Evolutionary conservation across 441 rosid genomes (phyloP), one percentile per base, ranked within the genome.

Genomic region (Croton laevigatus): DNA sequence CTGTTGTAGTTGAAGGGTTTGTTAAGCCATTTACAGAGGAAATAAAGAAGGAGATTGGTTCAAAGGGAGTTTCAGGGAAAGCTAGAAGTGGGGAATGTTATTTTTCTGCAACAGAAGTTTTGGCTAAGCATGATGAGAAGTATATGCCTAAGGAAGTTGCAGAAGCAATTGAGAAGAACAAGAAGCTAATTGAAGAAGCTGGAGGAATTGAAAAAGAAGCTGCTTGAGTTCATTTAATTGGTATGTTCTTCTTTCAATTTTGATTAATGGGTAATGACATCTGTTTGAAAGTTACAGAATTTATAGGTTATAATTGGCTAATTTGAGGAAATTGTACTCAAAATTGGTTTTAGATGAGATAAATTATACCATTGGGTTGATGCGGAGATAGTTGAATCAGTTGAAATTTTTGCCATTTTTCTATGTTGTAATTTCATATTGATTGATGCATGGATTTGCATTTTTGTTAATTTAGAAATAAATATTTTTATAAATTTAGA

Each of bases 41-140:
- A 46, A 65, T 84, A 34, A 90, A 65, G 83, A 81, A 80, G 71
- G 91, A 86, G 42, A 73, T 66, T 27, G 83, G 89, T 0, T 70
- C 71, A 1, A 86, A 82, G 74, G 46, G 87, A 6, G 87, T 92
- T 51, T 89, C 90, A 0, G 84, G 59, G 76, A 94, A 94, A 75
- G 97, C 98, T 0, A 82, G 98, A 66, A 67, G 81, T 34, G 71
- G 75, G 0, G 93, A 89, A 4, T 88, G 93, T 60, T 94, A 78
- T 73, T 90, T 94, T 70, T 78, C 90, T 6, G 98, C 98, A 0
- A 80, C 85, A 0, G 97, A 92, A 73, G 99, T 94, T 81, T 80
- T 94, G 72, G 98, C 98, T 53, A 94, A 94, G 89, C 98, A 94
- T 16, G 97, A 94, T 14, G 99, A 94, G 82, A 94, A 94, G 89